Evolutionary conservation across 2,329 filamentous ascomycete species (phyloP).

Genomic region (Phyllosticta citribraziliensis): DNA sequence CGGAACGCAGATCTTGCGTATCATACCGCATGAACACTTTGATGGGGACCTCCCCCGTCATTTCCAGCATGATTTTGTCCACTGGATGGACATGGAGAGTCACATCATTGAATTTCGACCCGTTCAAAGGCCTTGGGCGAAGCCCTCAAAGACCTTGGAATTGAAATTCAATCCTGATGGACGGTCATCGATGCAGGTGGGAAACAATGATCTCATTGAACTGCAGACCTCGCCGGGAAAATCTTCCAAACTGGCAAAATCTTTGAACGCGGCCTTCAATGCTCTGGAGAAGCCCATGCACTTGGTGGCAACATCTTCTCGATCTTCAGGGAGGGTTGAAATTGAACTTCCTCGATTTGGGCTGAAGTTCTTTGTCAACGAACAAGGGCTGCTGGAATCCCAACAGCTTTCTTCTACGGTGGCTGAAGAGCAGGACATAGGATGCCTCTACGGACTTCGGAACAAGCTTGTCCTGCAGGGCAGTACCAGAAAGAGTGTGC

Average conservation of each 20-base stretch:
- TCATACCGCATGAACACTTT: conserved; percentile 28
- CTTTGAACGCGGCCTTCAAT: background rate
- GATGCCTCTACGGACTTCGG: conserved; percentile 30
- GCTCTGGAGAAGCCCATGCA: background rate
- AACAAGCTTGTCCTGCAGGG: conserved; percentile 39
- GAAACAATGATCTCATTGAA: conserved; percentile 10
- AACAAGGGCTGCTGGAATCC: conserved; percentile 23
- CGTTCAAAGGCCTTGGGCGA: conserved; percentile 18
- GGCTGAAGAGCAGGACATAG: conserved; percentile 13
- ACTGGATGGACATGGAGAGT: conserved; percentile 16
- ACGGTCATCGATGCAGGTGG: background rate
- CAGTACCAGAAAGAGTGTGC: background rate
- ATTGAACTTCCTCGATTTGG: conserved; percentile 40
- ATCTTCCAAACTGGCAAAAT: background rate
- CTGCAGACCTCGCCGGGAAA: background rate
- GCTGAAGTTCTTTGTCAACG: conserved; percentile 36
- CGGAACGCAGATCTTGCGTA: conserved; percentile 12
- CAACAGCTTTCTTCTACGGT: conserved; percentile 42
- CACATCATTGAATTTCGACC: conserved; percentile 26
- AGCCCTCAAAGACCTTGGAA: background rate
- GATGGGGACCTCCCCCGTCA: conserved; percentile 21
- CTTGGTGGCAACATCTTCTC: background rate
- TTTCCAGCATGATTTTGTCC: conserved; percentile 17
- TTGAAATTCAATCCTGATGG: background rate
- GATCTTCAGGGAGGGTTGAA: background rate